Evolutionary conservation across 768 basidiomycete genomes (phyloP), one percentile per base, ranked within the genome.

Genomic region (Pleurotus ostreatus): DNA sequence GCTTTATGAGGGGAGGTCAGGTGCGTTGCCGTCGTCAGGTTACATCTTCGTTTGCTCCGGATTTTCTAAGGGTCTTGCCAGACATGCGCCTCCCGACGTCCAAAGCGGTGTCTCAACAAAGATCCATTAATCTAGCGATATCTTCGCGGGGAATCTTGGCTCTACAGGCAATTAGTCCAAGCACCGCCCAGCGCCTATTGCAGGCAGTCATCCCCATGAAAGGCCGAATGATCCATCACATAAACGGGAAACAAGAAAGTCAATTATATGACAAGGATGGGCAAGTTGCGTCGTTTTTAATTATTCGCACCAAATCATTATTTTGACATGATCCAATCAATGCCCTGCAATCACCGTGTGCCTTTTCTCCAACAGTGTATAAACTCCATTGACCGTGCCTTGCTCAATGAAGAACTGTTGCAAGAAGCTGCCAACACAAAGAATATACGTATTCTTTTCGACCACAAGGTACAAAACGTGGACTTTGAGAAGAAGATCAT

Each of bases 81-180:
- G 92, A 93, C 74, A 76, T 89, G 62, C 85, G 92, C 45, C 78
- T 89, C 51, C 79, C 85, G 26, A 81, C 85, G 26, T 86, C 88
- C 48, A 86, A 82, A 68, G 77, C 78, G 45, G 77, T 74, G 55
- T 72, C 80, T 25, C 82, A 85, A 65, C 89, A 91, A 66, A 84
- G 96, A 56, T 97, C 94, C 56, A 97, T 98, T 72, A 98, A 98
- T 74, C 78, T 98, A 55, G 95, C 94, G 23, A 92, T 98, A 57
- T 98, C 95, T 16, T 86, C 93, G 57, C 85, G 96, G 44, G 96
- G 95, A 60, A 87, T 98, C 56, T 84, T 88, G 64, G 96, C 95
- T 44, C 76, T 98, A 46, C 79, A 86, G 63, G 83, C 86, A 54
- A 81, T 99, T 60, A 89, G 95, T 72, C 76, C 84, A 41, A 79